Percentiles rank a stretch among this genome's conserved stretches.
These are phyloP conservation scores for Neoarthrinium moseri DNA, from an alignment of 2,329 filamentous ascomycete genomes.

Conservation along the genomic window DNA sequence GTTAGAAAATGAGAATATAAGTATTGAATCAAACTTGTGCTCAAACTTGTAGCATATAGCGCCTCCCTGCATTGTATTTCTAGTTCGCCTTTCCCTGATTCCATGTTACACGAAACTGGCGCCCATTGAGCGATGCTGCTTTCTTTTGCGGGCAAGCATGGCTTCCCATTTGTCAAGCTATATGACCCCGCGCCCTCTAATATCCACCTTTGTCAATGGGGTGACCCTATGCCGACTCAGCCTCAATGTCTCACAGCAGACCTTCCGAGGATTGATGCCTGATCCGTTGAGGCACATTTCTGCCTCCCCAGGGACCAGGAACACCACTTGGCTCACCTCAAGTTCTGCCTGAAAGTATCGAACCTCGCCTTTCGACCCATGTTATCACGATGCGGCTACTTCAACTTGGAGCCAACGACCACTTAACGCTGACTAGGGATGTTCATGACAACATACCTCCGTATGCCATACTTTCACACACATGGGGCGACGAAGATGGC, in stretches of 20 bases:
- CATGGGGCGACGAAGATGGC: slow-evolving; percentile 9
- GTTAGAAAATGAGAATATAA: too few relatives aligned
- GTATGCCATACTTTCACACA: slow-evolving; percentile 17
- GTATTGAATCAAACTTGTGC: too few relatives aligned
- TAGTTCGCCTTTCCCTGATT: too few relatives aligned
- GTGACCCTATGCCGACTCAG: background rate
- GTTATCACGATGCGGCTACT: background rate
- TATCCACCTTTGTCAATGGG: background rate
- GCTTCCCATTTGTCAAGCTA: background rate
- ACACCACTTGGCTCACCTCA: background rate
- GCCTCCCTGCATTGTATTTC: too few relatives aligned
- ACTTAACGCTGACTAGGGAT: background rate
- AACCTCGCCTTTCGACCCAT: background rate
- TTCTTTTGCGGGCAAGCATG: too few relatives aligned
- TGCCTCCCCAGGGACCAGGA: background rate
- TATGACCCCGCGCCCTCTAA: background rate
- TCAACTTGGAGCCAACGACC: background rate
- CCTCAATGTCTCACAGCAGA: background rate
- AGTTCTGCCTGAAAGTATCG: background rate
- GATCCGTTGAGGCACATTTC: background rate
- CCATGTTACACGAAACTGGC: too few relatives aligned
- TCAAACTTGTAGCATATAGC: too few relatives aligned
- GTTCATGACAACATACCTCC: slow-evolving; percentile 1
- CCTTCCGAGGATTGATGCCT: too few relatives aligned
- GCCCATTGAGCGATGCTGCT: too few relatives aligned